phyloP scores from a whole-genome alignment of 148 eudicot species.

The Vaccinium myrtillus region DNA sequence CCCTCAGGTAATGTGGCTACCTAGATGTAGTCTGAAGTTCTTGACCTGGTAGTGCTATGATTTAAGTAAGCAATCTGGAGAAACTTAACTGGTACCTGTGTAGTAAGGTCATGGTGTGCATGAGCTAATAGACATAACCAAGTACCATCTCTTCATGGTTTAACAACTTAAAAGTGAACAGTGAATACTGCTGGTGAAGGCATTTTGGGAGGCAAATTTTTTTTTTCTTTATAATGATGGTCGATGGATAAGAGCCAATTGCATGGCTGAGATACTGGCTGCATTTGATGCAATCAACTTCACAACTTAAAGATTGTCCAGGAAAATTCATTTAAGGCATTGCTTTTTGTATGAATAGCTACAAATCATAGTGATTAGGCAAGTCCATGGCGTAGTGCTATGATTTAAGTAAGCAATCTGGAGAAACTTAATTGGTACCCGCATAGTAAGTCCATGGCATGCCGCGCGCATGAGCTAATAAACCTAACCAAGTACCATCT shows the following conservation, averaged over 20 bases:
- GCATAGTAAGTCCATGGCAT: not conserved
- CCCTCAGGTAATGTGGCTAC: slow-evolving; percentile 66
- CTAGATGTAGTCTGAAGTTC: not conserved
- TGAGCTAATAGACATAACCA: not conserved
- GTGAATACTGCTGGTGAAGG: not conserved
- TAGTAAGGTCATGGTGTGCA: not conserved
- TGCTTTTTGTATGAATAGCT: too few relatives aligned
- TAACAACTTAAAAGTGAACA: not conserved
- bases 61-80: not conserved
- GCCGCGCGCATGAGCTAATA: not conserved
- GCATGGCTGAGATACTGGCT: too few relatives aligned
- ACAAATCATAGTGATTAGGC: too few relatives aligned
- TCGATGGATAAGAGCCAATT: not conserved
- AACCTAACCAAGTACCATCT: not conserved
- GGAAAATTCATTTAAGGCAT: too few relatives aligned
- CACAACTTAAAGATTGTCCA: too few relatives aligned
- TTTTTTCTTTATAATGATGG: not conserved
- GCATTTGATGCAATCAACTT: too few relatives aligned
- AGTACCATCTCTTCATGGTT: not conserved
- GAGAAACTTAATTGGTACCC: not conserved
- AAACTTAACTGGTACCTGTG: not conserved
- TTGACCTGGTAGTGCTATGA: not conserved
- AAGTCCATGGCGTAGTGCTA: not conserved
- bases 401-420: not conserved
- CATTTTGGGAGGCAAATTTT: not conserved